These are phyloP conservation scores for Trichosanthes cucumerina DNA, from an alignment of 306 rosid species.

Conservation along the genomic window DNA sequence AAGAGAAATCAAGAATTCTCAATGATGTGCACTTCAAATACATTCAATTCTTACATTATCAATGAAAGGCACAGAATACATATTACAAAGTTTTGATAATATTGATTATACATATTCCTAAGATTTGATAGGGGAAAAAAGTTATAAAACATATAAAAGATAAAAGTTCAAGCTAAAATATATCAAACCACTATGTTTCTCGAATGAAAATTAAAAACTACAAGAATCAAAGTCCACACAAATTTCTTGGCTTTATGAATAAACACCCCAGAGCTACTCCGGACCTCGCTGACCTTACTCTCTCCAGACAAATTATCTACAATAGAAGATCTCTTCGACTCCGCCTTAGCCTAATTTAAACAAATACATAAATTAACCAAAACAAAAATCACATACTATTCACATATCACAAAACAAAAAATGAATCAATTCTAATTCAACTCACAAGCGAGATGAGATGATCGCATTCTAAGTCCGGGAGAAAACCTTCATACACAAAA, in stretches of 20 bases:
- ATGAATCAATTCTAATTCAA: neutral
- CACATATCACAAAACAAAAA: neutral
- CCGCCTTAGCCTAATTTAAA: slow-evolving; percentile 63
- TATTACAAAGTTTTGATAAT: no score
- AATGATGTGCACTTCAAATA: neutral
- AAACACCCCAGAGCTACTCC: slow-evolving; percentile 97
- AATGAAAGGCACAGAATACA: neutral
- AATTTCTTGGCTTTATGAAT: slow-evolving; percentile 81
- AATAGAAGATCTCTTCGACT: slow-evolving; percentile 89
- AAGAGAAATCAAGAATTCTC: neutral
- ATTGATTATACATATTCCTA: no score
- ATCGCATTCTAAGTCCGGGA: slow-evolving; percentile 81
- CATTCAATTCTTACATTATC: neutral
- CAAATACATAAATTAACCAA: neutral
- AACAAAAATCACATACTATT: neutral
- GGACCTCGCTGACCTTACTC: slow-evolving; percentile 66
- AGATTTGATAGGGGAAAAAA: no score
- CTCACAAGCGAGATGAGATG: slow-evolving; percentile 88
- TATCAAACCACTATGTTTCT: neutral
- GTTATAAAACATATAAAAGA: no score
- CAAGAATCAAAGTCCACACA: neutral
- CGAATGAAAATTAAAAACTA: neutral
- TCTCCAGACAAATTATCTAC: slow-evolving; percentile 70
- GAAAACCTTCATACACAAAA: slow-evolving; percentile 78
- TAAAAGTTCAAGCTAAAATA: neutral